Evolutionary conservation across 2,329 filamentous ascomycete genomes (phyloP).

Genomic region (Venturia pyrina): DNA sequence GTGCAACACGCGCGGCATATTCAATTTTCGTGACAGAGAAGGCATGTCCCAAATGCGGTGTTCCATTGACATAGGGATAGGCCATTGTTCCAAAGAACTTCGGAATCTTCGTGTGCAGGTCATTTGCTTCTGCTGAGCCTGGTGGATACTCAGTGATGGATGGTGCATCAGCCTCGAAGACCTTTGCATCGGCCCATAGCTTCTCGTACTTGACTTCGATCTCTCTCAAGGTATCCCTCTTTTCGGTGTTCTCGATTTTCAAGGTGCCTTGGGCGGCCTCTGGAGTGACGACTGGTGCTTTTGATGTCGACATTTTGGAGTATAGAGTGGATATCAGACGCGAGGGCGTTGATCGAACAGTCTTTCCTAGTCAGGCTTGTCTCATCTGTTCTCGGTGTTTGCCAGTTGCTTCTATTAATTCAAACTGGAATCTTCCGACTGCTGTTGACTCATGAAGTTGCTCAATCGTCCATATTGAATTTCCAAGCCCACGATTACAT

Average conservation of each 20-base stretch:
- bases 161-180: conserved; percentile 84
- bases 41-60: conserved; percentile 72
- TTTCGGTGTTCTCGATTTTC: conserved; percentile 70
- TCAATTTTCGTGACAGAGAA: conserved; percentile 92
- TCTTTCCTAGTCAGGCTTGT: background rate
- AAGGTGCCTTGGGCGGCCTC: conserved; percentile 49
- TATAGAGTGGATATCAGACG: conserved; percentile 2
- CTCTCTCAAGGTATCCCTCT: conserved; percentile 70
- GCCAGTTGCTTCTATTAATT: conserved; percentile 14
- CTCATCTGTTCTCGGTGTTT: conserved; percentile 15
- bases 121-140: conserved; percentile 59
- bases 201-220: conserved; percentile 89
- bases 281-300: conserved; percentile 44
- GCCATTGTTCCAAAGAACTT: conserved; percentile 66
- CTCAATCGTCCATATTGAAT: background rate
- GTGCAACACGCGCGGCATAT: conserved; percentile 74
- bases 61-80: conserved; percentile 29
- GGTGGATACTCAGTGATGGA: conserved; percentile 67
- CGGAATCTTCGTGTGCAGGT: conserved; percentile 70
- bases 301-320: conserved; percentile 35
- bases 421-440: background rate
- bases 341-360: background rate
- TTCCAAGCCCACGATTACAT: background rate
- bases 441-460: conserved; percentile 3
- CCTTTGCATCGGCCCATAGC: conserved; percentile 63